Evolutionary conservation across 2,329 filamentous ascomycete species (phyloP), one percentile per base, ranked within the genome.

Genomic region (Clarireedia paspali): DNA sequence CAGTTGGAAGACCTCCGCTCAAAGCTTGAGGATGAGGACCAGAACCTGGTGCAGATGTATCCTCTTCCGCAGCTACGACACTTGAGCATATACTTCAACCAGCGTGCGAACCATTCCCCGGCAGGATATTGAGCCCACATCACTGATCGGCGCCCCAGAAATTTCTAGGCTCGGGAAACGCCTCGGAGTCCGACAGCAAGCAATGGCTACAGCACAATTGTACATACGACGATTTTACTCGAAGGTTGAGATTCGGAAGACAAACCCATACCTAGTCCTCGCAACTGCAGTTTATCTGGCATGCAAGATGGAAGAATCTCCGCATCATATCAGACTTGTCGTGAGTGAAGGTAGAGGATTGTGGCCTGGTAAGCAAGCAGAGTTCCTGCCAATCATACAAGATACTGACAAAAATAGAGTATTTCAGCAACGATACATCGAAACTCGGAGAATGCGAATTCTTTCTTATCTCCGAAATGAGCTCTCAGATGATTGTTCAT

Each of bases 301-400:
- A 20, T 96, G 91, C 75, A 99, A 99, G 74, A 96, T 95, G 83
- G 94, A 99, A 71, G 94, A 99, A 71, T 91, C 86, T 50, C 94
- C 94, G 2, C 92, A 97, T 70, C 94, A 99, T 70, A 97, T 99
- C 66, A 83, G 94, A 30, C 81, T 95, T 61, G 86, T 99, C 57
- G 85, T 94, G 10, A 86, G 84, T 47, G 94, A 99, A 71, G 90
- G 91, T 3, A 84, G 90, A 36, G 82, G 87, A 57, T 79, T 95
- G 58, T 96, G 90, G 89, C 85, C 89, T 66, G 81, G 83, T 82
- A 45, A 55, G 47, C 48, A 44, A 12, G 42, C 23, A 23, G 17
- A 51, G 30, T 9, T 34, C 10, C 30, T 9, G 10, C 10, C 30
- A 34, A 34, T 10, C 9, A 34, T 34, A 34, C n/a, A 9, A 42